Conservation (phyloP, 2,329 filamentous ascomycete genomes). For the Apiospora arundinis region DNA sequence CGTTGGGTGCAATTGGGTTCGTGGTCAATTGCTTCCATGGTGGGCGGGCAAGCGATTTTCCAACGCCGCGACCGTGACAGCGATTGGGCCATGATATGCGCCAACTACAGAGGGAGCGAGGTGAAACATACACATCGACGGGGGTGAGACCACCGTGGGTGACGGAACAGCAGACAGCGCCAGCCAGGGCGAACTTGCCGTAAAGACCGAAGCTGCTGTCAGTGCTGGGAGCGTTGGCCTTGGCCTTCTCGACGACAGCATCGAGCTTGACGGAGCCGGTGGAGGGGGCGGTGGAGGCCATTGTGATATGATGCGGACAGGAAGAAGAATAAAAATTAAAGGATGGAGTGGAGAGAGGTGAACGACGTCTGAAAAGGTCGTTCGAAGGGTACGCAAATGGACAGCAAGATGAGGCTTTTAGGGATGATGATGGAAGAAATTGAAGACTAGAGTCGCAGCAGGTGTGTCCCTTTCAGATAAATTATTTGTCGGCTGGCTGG, state of each 20-base stretch:
- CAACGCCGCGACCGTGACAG: not conserved
- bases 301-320: not conserved
- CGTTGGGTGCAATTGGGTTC: not conserved
- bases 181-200: slow-evolving; percentile 95
- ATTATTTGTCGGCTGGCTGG: slow-evolving; percentile 10
- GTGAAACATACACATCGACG: slow-evolving; percentile 92
- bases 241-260: slow-evolving; percentile 33
- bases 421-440: slow-evolving; percentile 20
- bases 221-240: slow-evolving; percentile 35
- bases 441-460: not conserved
- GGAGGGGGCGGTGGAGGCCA: slow-evolving; percentile 3
- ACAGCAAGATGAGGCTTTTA: slow-evolving; percentile 20
- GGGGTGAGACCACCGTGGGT: slow-evolving; percentile 97
- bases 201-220: slow-evolving; percentile 65
- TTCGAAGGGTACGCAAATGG: not conserved
- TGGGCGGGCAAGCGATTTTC: not conserved
- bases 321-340: slow-evolving; percentile 1
- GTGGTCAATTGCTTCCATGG: not conserved
- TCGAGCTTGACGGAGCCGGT: slow-evolving; percentile 27
- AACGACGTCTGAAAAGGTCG: not conserved
- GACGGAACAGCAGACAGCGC: slow-evolving; percentile 96
- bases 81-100: not conserved
- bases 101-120: not conserved
- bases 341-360: not conserved
- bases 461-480: slow-evolving; percentile 18